Percentiles rank a stretch among this genome's conserved stretches.
Evolutionary conservation across 2,329 filamentous ascomycete species (phyloP).

Genomic region (Cercospora zeae-maydis): DNA sequence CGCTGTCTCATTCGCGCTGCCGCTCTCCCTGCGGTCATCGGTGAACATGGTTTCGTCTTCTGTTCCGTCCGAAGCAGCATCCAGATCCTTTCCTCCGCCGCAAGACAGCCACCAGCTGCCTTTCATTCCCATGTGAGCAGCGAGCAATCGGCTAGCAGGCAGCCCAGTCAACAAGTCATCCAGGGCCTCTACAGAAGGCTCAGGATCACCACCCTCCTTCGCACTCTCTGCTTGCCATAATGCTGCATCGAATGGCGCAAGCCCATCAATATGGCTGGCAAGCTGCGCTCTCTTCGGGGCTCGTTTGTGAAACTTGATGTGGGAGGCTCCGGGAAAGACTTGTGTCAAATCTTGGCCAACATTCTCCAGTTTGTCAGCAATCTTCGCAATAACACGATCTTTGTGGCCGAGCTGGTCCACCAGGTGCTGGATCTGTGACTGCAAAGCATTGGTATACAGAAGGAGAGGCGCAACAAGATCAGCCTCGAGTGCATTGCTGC

Average conservation of each 20-base stretch:
- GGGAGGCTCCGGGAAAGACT: constrained; percentile 55
- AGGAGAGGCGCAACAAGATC: constrained; percentile 55
- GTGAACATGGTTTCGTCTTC: background rate
- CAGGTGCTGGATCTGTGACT: constrained; percentile 48
- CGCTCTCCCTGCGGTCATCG: background rate
- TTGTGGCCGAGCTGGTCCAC: constrained; percentile 53
- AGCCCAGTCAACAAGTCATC: constrained; percentile 17
- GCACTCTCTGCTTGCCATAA: constrained; percentile 37
- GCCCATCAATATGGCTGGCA: constrained; percentile 53
- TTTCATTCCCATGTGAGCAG: constrained; percentile 8
- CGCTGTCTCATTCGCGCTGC: background rate
- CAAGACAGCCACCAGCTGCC: constrained; percentile 37
- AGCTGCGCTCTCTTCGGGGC: constrained; percentile 49
- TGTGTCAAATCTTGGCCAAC: constrained; percentile 54
- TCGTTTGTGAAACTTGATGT: constrained; percentile 45
- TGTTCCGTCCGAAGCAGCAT: background rate
- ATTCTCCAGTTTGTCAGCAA: constrained; percentile 57
- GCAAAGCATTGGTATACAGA: constrained; percentile 46
- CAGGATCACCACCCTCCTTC: background rate
- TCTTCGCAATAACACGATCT: constrained; percentile 56
- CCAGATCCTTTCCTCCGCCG: constrained; percentile 14
- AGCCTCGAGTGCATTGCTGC: constrained; percentile 42
- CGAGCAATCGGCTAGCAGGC: background rate
- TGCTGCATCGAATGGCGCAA: constrained; percentile 52
- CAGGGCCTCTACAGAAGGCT: constrained; percentile 14